Evolutionary conservation across 345 rosid species (phyloP), one percentile per base, ranked within the genome.

Genomic region (Clausena lansium): DNA sequence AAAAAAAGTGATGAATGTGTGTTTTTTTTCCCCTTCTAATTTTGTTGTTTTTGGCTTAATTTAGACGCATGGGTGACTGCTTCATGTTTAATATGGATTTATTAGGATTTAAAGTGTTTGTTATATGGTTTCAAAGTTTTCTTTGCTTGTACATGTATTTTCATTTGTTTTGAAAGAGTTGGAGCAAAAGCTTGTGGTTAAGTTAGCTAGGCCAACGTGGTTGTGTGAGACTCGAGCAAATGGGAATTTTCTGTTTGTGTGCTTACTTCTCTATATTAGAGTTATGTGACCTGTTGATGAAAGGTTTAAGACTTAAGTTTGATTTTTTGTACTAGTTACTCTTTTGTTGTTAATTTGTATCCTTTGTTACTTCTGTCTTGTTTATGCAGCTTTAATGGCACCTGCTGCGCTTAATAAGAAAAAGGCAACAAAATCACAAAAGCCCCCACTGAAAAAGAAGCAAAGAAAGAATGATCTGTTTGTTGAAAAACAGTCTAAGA

Each of bases 401-500:
- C 88, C 86, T 10, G 71, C 71, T 79, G 78, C 79, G 33, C 82
- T 84, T 77, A 87, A 20, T 77, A 92, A 89, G 88, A 91, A 83
- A 76, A 92, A 84, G 67, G 88, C 81, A 7, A 70, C 81, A 13
- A 88, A 89, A 60, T 70, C 84, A 0, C 81, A 47, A 22, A 88
- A 85, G 58, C 80, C 84, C 20, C 85, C 87, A 6, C 70, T 71
- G 1, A 85, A 78, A 20, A 91, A 91, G 90, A 88, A 91, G 86
- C 93, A 80, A 74, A 92, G 85, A 78, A 82, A 85, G 82, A 81
- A 73, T 79, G 88, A 64, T 36, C 52, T 76, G 63, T 79, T 83
- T 58, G 80, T 82, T 36, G 85, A 82, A 71, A 89, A 84, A 9
- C 81, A 68, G 60, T 50, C 71, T 14, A 88, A 83, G 71, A 79